Conservation (phyloP, 129 eudicot genomes). For the Erigeron canadensis region DNA sequence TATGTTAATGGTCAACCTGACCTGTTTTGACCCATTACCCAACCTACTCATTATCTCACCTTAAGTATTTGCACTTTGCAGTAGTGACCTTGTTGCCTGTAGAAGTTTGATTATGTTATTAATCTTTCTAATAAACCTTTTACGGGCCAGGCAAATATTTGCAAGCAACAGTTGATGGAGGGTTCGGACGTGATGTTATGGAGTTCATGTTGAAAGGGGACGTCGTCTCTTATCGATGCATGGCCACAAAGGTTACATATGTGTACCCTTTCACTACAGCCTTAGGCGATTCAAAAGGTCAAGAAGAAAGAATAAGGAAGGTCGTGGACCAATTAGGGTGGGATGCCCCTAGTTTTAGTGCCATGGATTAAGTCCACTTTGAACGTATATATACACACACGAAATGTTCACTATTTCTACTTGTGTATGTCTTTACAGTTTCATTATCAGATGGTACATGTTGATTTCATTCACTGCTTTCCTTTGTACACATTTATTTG, state of each 20-base stretch:
- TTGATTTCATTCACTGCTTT: constrained; percentile 18
- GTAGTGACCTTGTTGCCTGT: neutral
- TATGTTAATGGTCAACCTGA: too few relatives aligned
- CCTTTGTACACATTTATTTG: too few relatives aligned
- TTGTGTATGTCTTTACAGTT: neutral
- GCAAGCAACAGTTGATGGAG: constrained; percentile 85
- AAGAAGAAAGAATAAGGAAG: constrained; percentile 79
- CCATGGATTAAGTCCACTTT: constrained; percentile 53
- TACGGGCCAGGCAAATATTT: constrained; percentile 57
- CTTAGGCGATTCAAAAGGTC: constrained; percentile 93
- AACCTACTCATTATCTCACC: neutral
- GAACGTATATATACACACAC: constrained; percentile 6
- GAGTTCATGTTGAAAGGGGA: constrained; percentile 83
- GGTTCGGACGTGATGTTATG: constrained; percentile 82
- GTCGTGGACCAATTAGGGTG: constrained; percentile 73
- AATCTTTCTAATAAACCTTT: constrained; percentile 13
- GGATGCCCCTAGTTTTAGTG: constrained; percentile 84
- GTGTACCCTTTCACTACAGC: constrained; percentile 94
- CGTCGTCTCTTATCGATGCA: constrained; percentile 73
- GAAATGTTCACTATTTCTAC: constrained; percentile 13
- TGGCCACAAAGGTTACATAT: constrained; percentile 91
- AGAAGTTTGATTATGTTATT: neutral
- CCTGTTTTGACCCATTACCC: too few relatives aligned
- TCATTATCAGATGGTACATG: neutral
- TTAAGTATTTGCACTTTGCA: neutral